Evolutionary conservation across 2,329 filamentous ascomycete species (phyloP).

Genomic region (Talaromyces sp.): DNA sequence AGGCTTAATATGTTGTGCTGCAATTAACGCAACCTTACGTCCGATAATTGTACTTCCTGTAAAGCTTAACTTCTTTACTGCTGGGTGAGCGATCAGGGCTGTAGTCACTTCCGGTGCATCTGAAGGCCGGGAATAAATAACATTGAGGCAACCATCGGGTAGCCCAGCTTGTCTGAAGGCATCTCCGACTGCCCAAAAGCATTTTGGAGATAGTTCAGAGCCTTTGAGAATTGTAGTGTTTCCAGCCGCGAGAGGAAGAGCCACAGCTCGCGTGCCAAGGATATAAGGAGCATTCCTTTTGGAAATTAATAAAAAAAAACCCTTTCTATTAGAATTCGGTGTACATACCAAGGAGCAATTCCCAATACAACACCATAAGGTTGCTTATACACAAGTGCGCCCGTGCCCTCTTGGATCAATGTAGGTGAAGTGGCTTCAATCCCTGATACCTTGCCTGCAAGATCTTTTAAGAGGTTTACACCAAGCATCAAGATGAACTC

Average conservation of each 20-base stretch:
- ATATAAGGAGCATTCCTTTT: slow-evolving; percentile 52
- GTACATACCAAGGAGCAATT: slow-evolving; percentile 66
- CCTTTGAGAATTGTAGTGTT: slow-evolving; percentile 64
- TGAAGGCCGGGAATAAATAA: slow-evolving; percentile 35
- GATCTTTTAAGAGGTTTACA: slow-evolving; percentile 47
- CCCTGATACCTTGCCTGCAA: slow-evolving; percentile 51
- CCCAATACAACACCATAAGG: slow-evolving; percentile 76
- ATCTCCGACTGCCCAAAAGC: slow-evolving; percentile 36
- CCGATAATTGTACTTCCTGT: slow-evolving; percentile 51
- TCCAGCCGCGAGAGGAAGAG: slow-evolving; percentile 64
- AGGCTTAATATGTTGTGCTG: slow-evolving; percentile 46
- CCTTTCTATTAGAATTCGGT: no score
- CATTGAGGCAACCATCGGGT: slow-evolving; percentile 47
- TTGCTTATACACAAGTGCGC: slow-evolving; percentile 69
- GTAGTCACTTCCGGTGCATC: slow-evolving; percentile 41
- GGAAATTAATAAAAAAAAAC: no score
- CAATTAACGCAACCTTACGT: slow-evolving; percentile 41
- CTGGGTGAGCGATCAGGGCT: slow-evolving; percentile 39
- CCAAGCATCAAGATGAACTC: slow-evolving; percentile 33
- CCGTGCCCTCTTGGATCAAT: slow-evolving; percentile 49
- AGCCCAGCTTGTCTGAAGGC: slow-evolving; percentile 48
- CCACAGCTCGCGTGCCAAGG: slow-evolving; percentile 53
- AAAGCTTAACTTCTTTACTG: slow-evolving; percentile 49
- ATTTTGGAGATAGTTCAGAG: slow-evolving; percentile 37
- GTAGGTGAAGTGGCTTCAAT: slow-evolving; percentile 49